Evolutionary conservation across 192 early-diverging fungal species (phyloP), one percentile per base, ranked within the genome.

Genomic region (Pilaira anomala): DNA sequence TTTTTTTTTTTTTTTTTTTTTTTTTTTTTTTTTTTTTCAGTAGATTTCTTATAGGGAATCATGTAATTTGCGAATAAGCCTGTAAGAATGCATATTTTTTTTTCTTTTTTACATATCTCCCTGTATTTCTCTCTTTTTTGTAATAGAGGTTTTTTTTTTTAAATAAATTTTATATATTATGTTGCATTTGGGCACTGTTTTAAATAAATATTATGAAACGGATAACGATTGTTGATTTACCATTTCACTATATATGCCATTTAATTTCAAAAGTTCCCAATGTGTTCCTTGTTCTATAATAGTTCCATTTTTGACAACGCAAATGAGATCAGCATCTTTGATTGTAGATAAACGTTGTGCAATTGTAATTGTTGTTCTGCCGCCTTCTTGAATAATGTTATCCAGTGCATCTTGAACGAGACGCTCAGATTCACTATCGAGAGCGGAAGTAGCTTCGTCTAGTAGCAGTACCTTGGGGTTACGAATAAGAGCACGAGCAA

Each of bases 401-500:
- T 91, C 89, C n/a, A 89, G 65, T 7, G 86, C 85, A 48, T 73
- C 78, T 63, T 89, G 89, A 18, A 89, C 87, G 18, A 87, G 54
- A 61, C 85, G 84, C 66, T 91, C 88, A 42, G 81, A 80, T 50
- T 84, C 83, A 29, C 80, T 80, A 59, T 91, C 88, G 51, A 91
- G 63, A 7, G 88, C 87, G 11, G 86, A 86, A 1, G 88, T 91
- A 29, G 88, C 88, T 55, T 90, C 95, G 55, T 97, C 95, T 26
- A 97, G 77, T 25, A 96, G 67, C 57, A 96, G 72, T 6, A 96
- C 64, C 63, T 87, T 86, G 40, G 94, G 93, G 54, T 90, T 84
- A 50, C 92, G 86, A 48, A 96, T 86, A 19, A 96, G 69, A 0
- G 94, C 92, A 29, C 94, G 84, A 3, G 92, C 92, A 82, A 92